A percentile compares a stretch with the other conserved stretches of the same genome.
These are phyloP conservation scores for Tetraselmis chui DNA, from an alignment of 139 green algal genomes.

Conservation along the genomic window DNA sequence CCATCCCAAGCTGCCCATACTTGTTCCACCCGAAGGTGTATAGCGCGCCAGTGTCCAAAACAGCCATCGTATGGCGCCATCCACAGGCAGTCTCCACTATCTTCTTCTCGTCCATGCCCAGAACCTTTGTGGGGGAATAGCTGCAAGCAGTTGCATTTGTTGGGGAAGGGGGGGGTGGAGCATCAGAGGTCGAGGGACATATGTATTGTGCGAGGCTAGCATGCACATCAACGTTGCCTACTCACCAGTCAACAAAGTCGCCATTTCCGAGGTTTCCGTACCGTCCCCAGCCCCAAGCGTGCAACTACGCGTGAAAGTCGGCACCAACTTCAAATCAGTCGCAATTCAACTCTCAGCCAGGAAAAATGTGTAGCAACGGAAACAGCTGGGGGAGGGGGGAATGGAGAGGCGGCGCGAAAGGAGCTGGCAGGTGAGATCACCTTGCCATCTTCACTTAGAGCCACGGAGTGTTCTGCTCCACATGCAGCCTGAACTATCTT, in stretches of 20 bases:
- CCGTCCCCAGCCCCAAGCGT: constrained; percentile 71
- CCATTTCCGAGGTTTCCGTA: constrained; percentile 85
- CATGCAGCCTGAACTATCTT: constrained; percentile 39
- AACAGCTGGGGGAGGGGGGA: too few relatives aligned
- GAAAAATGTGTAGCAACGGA: too few relatives aligned
- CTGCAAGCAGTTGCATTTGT: too few relatives aligned
- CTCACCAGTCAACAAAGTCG: constrained; percentile 47
- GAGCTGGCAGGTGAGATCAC: constrained; percentile 9
- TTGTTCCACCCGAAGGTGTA: constrained; percentile 87
- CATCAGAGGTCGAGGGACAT: too few relatives aligned
- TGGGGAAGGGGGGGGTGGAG: too few relatives aligned
- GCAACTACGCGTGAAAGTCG: constrained; percentile 51
- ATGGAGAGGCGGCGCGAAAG: too few relatives aligned
- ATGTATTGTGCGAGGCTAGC: too few relatives aligned
- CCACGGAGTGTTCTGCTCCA: constrained; percentile 73
- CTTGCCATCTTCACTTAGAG: constrained; percentile 28
- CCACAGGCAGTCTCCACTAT: constrained; percentile 60
- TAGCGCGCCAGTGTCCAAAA: constrained; percentile 49
- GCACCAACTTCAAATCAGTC: too few relatives aligned
- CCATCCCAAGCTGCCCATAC: constrained; percentile 86
- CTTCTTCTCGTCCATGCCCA: constrained; percentile 36
- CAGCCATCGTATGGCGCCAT: constrained; percentile 74
- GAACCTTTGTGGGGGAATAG: constrained; percentile 14
- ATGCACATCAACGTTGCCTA: too few relatives aligned
- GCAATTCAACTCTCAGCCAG: too few relatives aligned